Base-by-base conservation (phyloP, 805 yeast genomes). In the Ogataea paraovalis region DNA sequence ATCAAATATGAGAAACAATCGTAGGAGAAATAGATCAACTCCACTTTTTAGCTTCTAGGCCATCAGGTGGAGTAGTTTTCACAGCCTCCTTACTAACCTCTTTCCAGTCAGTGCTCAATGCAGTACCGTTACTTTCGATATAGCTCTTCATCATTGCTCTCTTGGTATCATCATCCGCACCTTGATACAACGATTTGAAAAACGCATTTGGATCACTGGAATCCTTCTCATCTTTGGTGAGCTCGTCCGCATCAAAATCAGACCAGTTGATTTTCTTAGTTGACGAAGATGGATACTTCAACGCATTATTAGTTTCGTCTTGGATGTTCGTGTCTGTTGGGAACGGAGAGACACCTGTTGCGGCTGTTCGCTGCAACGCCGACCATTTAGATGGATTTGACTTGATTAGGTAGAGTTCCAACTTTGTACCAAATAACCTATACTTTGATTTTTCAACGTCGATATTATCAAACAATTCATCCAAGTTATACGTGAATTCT, bases 141-240 rank as follows among this genome's bases (percentile, higher is more conserved):
- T 79, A 94, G 45, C 96, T 87, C 69, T 94, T 94, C 96, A 88
- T 85, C 98, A 94, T 94, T 2, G 99, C 99, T 44, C 95, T 74
- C 55, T 73, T 73, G 1, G 96, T 84, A 58, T 94, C 97, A 7
- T 86, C 94, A 61, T 90, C 96, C 0, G 96, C 92, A 53, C 77
- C 82, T 23, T 76, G 75, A 67, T 85, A 94, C 10, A 94, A 61
- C 53, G 80, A 74, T 56, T 80, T 78, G 69, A 94, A 94, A 58
- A 94, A 91, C 1, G 74, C 82, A 50, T 34, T 34, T 34, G 38
- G 38, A 34, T 81, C 80, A 2, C 80, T 79, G 0, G 66, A 71
- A 3, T 76, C 80, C 1, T 68, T 73, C 5, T 69, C 77, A 2
- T 71, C 75, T 2, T 68, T 72, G 2, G 69, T 78, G 0, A 30